These are phyloP conservation scores for Backusella liffmaniae DNA, from an alignment of 192 early-diverging fungal species.

Conservation along the genomic window DNA sequence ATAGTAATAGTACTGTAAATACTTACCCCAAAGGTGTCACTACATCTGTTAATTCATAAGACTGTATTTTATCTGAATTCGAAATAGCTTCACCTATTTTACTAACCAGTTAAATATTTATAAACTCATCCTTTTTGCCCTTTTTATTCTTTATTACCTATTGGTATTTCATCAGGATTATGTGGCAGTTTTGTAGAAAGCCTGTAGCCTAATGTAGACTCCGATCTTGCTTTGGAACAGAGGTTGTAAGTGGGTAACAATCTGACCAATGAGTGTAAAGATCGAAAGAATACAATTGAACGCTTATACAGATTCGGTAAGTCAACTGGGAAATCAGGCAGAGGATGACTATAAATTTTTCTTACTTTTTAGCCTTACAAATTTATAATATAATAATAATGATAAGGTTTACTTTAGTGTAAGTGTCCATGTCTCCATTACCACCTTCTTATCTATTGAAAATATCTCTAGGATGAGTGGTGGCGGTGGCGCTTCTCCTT, in stretches of 20 bases:
- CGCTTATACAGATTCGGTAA: constrained; percentile 88
- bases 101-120: neutral
- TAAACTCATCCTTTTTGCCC: neutral
- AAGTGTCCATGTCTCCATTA: constrained; percentile 87
- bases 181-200: constrained; percentile 52
- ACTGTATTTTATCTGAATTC: constrained; percentile 55
- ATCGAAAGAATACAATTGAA: constrained; percentile 88
- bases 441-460: constrained; percentile 53
- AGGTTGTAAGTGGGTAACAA: constrained; percentile 73
- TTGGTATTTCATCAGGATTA: constrained; percentile 64
- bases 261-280: constrained; percentile 74
- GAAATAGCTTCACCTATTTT: constrained; percentile 61
- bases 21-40: constrained; percentile 71
- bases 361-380: neutral
- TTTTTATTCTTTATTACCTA: constrained; percentile 48
- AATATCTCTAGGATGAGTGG: constrained; percentile 69
- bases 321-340: constrained; percentile 63
- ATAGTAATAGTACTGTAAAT: neutral
- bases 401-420: constrained; percentile 58
- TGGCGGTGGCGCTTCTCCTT: constrained; percentile 52
- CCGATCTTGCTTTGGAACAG: constrained; percentile 42
- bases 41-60: constrained; percentile 66
- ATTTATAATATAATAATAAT: neutral
- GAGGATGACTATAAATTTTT: constrained; percentile 36
- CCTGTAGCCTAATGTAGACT: constrained; percentile 65